These are phyloP conservation scores for Kwoniella shivajii DNA, from an alignment of 1,284 basidiomycete species.

Conservation along the genomic window DNA sequence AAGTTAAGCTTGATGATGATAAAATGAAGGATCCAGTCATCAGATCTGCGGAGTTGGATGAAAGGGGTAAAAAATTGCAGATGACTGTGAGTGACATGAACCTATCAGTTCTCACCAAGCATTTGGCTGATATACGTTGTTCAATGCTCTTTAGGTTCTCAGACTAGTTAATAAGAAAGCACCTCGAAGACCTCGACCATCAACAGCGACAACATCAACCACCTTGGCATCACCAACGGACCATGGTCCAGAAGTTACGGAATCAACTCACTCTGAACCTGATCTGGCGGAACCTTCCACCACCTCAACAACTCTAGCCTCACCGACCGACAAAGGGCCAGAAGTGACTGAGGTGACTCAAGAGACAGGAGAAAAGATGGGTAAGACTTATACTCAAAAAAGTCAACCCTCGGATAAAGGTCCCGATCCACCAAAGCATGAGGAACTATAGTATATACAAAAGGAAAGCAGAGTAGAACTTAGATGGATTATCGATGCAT, in stretches of 20 bases:
- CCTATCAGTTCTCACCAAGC: background rate
- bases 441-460: constrained; percentile 9
- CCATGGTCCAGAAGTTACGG: constrained; percentile 3
- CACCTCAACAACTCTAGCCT: constrained; percentile 6
- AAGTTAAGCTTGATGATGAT: constrained; percentile 65
- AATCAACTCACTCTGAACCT: constrained; percentile 5
- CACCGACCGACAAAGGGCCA: constrained; percentile 10
- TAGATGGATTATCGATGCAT: too few relatives aligned
- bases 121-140: background rate
- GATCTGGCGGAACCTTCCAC: background rate
- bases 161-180: constrained; percentile 35
- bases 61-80: constrained; percentile 75
- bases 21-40: constrained; percentile 73
- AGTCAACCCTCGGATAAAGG: background rate
- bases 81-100: constrained; percentile 61
- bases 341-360: background rate
- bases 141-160: constrained; percentile 27
- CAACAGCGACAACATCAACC: constrained; percentile 13
- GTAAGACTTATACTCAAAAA: background rate
- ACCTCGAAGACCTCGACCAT: constrained; percentile 29
- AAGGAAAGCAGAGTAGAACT: too few relatives aligned
- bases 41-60: constrained; percentile 77
- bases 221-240: too few relatives aligned
- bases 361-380: background rate
- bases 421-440: constrained; percentile 1